Evolutionary conservation across 177 flowering plant species (phyloP).

Genomic region (Telopea speciosissima): DNA sequence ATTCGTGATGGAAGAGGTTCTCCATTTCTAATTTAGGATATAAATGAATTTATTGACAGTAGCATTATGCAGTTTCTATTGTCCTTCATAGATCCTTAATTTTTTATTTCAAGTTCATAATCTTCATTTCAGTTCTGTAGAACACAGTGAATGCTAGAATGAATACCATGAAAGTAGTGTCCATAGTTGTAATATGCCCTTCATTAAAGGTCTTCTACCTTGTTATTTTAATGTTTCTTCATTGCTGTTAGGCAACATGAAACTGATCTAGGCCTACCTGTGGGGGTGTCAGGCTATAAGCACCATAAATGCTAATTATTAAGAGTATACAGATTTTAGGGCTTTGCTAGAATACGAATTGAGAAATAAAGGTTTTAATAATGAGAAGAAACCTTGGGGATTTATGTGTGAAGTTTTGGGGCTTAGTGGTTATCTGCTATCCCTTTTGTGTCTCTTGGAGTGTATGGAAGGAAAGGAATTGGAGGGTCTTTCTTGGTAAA

Average conservation of each 20-base stretch:
- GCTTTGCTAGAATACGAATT: neutral
- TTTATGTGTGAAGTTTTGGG: too few relatives aligned
- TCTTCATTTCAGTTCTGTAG: neutral
- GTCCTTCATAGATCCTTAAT: neutral
- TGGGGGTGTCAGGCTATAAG: neutral
- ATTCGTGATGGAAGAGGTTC: conserved; percentile 89
- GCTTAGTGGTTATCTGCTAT: too few relatives aligned
- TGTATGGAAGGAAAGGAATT: too few relatives aligned
- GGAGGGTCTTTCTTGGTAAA: too few relatives aligned
- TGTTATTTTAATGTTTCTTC: neutral
- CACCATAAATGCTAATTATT: neutral
- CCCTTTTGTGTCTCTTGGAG: neutral
- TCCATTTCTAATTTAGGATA: neutral
- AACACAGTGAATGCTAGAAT: neutral
- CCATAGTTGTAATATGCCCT: neutral
- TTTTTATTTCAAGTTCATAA: neutral
- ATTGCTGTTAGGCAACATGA: neutral
- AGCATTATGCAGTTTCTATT: neutral
- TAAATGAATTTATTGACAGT: neutral
- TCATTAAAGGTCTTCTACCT: neutral
- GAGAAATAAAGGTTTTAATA: neutral
- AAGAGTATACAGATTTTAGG: neutral
- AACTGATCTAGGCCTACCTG: neutral
- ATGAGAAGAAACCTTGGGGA: too few relatives aligned
- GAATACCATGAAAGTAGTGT: neutral